These are phyloP conservation scores for Calonectria honghensis DNA, from an alignment of 2,329 filamentous ascomycete genomes.

Conservation along the genomic window DNA sequence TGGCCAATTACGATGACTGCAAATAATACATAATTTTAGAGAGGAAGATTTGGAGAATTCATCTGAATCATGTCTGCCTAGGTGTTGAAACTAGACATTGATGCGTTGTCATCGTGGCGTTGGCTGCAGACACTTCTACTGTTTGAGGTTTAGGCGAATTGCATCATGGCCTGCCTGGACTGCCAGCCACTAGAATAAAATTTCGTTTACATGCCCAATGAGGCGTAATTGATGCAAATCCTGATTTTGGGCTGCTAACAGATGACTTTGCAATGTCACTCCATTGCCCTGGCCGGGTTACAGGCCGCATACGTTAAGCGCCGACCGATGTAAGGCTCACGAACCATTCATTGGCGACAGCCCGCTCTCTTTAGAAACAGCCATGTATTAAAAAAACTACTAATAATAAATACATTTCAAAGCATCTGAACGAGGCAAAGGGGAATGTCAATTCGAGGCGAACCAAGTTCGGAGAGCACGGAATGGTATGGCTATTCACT, in stretches of 20 bases:
- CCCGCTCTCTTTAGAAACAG: neutral
- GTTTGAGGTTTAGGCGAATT: neutral
- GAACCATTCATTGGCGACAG: neutral
- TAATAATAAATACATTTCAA: neutral
- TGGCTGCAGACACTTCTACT: neutral
- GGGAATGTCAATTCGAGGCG: neutral
- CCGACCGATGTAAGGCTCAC: neutral
- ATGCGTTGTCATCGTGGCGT: neutral
- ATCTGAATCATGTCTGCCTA: neutral
- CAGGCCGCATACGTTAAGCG: constrained; percentile 8
- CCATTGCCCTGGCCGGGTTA: neutral
- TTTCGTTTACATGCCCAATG: neutral
- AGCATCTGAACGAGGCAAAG: neutral
- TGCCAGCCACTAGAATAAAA: neutral
- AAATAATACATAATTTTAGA: neutral
- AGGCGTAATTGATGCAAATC: neutral
- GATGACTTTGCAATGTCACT: neutral
- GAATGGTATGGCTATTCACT: neutral
- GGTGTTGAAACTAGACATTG: neutral
- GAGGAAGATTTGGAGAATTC: neutral
- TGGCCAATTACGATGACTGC: neutral
- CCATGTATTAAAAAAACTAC: neutral
- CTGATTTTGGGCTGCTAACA: neutral
- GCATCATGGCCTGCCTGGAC: neutral
- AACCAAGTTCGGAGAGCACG: neutral